Conservation (phyloP, 352 stramenopile species). For the Hyaloperonospora brassicae region DNA sequence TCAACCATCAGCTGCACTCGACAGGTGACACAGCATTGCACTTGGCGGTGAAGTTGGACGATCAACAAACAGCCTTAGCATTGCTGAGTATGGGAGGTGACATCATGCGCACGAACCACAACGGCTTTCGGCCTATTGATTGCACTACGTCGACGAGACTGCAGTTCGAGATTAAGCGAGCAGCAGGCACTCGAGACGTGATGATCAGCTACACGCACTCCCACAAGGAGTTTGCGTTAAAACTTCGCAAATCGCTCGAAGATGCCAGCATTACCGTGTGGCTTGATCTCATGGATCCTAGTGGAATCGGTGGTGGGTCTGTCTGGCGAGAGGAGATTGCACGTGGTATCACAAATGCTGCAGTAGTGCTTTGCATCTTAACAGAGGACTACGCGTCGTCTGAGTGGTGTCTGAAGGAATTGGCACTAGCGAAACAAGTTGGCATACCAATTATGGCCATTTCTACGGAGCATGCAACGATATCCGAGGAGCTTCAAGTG, state of each 20-base stretch:
- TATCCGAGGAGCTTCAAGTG: conserved; percentile 71
- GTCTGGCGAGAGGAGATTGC: conserved; percentile 80
- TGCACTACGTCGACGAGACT: conserved; percentile 73
- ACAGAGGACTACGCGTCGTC: conserved; percentile 66
- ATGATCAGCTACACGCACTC: conserved; percentile 82
- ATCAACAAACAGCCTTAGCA: conserved; percentile 52
- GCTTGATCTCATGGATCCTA: conserved; percentile 82
- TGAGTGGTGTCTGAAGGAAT: conserved; percentile 76
- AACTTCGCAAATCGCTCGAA: conserved; percentile 58
- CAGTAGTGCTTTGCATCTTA: conserved; percentile 62
- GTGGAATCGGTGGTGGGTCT: conserved; percentile 59
- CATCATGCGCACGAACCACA: conserved; percentile 57
- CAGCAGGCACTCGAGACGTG: conserved; percentile 59
- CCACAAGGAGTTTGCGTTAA: conserved; percentile 50
- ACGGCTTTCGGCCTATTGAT: conserved; percentile 61
- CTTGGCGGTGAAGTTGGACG: conserved; percentile 61
- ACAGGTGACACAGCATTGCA: conserved; percentile 66
- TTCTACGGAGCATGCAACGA: conserved; percentile 54
- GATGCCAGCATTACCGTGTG: conserved; percentile 57
- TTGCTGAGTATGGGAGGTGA: conserved; percentile 66
- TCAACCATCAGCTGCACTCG: conserved; percentile 29
- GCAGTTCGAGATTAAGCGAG: conserved; percentile 70
- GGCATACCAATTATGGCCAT: conserved; percentile 67
- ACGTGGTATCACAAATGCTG: conserved; percentile 64
- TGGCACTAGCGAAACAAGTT: conserved; percentile 65